These are phyloP conservation scores for Phylloporus sp. DNA, from an alignment of 768 basidiomycete genomes.

Conservation along the genomic window DNA sequence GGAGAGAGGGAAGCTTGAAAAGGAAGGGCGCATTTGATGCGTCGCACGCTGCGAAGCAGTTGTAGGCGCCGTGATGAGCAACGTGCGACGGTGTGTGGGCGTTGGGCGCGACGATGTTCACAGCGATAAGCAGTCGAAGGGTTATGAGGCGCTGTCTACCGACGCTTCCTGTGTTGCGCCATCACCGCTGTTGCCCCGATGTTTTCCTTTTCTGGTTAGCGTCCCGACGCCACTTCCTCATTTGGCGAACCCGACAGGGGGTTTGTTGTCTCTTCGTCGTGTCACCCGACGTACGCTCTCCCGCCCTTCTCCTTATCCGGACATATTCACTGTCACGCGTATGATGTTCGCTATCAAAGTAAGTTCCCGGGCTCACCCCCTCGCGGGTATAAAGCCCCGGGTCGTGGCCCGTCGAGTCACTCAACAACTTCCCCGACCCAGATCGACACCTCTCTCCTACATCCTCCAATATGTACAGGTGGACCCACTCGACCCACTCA, in stretches of 20 bases:
- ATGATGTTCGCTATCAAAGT: slow-evolving; percentile 4
- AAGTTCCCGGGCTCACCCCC: slow-evolving; percentile 18
- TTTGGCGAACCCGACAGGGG: slow-evolving; percentile 18
- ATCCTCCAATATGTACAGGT: slow-evolving; percentile 20
- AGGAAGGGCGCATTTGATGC: not conserved
- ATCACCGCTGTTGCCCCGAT: slow-evolving; percentile 22
- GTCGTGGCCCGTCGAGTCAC: slow-evolving; percentile 15
- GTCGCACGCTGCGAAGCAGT: not conserved
- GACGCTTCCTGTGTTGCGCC: slow-evolving; percentile 19
- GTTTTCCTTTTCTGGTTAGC: slow-evolving; percentile 10
- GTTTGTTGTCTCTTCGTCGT: slow-evolving; percentile 11
- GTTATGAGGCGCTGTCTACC: slow-evolving; percentile 14
- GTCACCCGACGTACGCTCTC: slow-evolving; percentile 22
- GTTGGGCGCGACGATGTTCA: slow-evolving; percentile 2
- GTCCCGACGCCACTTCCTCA: slow-evolving; percentile 20
- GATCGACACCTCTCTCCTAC: slow-evolving; percentile 16
- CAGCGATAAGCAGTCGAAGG: slow-evolving; percentile 17
- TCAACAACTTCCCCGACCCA: slow-evolving; percentile 11
- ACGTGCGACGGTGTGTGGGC: slow-evolving; percentile 13
- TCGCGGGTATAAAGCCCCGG: slow-evolving; percentile 26
- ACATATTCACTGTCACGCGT: slow-evolving; percentile 13
- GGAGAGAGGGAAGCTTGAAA: slow-evolving; percentile 3
- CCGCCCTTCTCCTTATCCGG: slow-evolving; percentile 21
- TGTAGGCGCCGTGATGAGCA: not conserved
- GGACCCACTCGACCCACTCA: slow-evolving; percentile 14